phyloP scores from a whole-genome alignment of 148 eudicot species.

The Rhododendron vialii region DNA sequence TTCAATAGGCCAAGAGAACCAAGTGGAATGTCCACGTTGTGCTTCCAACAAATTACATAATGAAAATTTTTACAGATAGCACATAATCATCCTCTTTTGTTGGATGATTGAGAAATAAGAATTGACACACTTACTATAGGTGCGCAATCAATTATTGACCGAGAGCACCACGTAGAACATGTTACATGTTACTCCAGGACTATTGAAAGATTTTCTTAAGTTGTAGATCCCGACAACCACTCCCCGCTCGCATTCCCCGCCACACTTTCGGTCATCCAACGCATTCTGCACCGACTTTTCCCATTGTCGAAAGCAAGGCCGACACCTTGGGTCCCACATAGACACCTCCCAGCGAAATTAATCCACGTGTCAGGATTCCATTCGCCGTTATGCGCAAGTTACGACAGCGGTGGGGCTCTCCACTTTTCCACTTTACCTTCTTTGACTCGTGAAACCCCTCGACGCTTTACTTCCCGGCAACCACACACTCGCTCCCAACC shows the following conservation, averaged over 20 bases:
- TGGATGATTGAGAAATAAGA: rapidly evolving
- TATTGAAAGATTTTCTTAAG: background rate
- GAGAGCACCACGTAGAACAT: no score
- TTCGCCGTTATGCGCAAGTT: background rate
- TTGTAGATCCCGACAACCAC: background rate
- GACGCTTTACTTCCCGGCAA: background rate
- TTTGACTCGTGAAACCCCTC: background rate
- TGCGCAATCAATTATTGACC: no score
- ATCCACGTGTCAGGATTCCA: background rate
- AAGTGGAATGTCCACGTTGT: no score
- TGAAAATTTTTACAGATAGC: no score
- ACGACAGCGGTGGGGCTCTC: background rate
- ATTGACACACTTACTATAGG: no score
- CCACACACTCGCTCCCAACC: background rate
- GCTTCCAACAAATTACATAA: no score
- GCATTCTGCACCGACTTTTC: background rate
- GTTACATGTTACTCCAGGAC: no score
- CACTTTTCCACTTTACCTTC: background rate
- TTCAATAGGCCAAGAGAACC: no score
- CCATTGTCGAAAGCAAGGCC: background rate
- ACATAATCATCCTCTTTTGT: no score
- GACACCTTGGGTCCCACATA: background rate
- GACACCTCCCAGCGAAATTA: background rate
- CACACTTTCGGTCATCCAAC: background rate
- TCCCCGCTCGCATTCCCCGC: background rate